Percentiles rank a stretch among this genome's conserved stretches.
Evolutionary conservation across 2,329 filamentous ascomycete genomes (phyloP).

Genomic region (Alternaria brassicae): DNA sequence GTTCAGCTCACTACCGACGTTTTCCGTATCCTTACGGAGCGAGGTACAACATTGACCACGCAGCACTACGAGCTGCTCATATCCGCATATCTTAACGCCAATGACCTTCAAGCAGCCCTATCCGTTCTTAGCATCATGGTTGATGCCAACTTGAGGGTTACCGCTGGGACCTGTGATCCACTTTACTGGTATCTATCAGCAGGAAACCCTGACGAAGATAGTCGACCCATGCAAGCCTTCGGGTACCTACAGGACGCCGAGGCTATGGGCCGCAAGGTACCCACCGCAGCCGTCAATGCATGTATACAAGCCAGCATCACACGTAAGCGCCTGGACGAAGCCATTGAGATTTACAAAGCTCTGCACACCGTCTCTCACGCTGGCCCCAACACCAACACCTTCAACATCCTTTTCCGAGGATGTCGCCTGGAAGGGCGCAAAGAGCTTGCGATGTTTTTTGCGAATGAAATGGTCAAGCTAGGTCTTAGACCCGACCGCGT

Average conservation of each 20-base stretch:
- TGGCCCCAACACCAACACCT: constrained; percentile 61
- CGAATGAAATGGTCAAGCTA: constrained; percentile 67
- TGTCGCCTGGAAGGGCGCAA: constrained; percentile 56
- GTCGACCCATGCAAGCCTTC: constrained; percentile 62
- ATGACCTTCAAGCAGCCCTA: constrained; percentile 71
- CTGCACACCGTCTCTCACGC: constrained; percentile 60
- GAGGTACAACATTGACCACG: constrained; percentile 64
- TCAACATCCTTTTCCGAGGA: constrained; percentile 65
- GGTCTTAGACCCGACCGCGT: constrained; percentile 61
- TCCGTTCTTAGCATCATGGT: constrained; percentile 77
- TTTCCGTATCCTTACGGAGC: constrained; percentile 68
- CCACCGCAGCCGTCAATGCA: constrained; percentile 59
- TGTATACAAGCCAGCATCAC: constrained; percentile 61
- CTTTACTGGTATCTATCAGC: constrained; percentile 65
- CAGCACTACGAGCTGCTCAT: constrained; percentile 83
- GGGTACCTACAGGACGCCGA: constrained; percentile 64
- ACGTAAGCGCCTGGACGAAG: constrained; percentile 56
- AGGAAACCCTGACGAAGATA: constrained; percentile 48
- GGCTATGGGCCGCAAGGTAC: constrained; percentile 57
- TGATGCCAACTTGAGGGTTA: constrained; percentile 65
- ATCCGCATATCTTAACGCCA: constrained; percentile 68
- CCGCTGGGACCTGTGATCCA: constrained; percentile 66
- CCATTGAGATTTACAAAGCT: constrained; percentile 67
- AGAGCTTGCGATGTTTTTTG: constrained; percentile 66
- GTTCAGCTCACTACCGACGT: constrained; percentile 72